Evolutionary conservation across 2,329 filamentous ascomycete species (phyloP), one percentile per base, ranked within the genome.

Genomic region (Fusarium sulawesiense): DNA sequence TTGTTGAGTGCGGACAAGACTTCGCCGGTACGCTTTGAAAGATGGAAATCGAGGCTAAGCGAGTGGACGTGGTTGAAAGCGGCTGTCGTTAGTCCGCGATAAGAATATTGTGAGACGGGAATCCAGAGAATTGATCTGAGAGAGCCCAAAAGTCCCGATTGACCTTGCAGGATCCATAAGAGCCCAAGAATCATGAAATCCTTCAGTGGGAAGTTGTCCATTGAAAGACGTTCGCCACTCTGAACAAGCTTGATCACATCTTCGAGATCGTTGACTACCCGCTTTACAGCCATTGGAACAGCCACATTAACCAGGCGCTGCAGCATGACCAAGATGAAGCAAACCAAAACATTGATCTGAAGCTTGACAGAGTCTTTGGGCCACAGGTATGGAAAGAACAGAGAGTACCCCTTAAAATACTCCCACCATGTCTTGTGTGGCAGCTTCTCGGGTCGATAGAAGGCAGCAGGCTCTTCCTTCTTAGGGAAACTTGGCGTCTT

Each of bases 331-430:
- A 99, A 86, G 37, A 89, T 55, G 76, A 98, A 94, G 81, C 96
- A 98, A 49, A 94, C 75, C 21, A 97, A 78, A 21, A 98, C 93
- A 57, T 94, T 87, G 25, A 93, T 71, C 82, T 98, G 91, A 58
- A 99, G 84, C 69, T 85, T 87, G 7, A 77, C 45, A 40, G 93
- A 90, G 76, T 95, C 95, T 75, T 90, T 92, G 1, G 96, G 96
- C 96, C 96, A 99, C 62, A 98, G 88, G 77, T 98, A 99, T 0
- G 94, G 95, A 78, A 98, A 97, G 81, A 99, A 97, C 54, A 98
- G 85, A 14, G 91, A 92, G 80, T 98, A 99, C 47, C 95, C 94
- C 69, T 91, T 90, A 65, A 98, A 84, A 79, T 99, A 99, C 77
- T 98, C 94, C 89, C 92, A 97, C 96, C 96, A 99, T 55, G 91